These are phyloP conservation scores for Corymbia citriodora DNA, from an alignment of 441 rosid genomes.

Conservation along the genomic window DNA sequence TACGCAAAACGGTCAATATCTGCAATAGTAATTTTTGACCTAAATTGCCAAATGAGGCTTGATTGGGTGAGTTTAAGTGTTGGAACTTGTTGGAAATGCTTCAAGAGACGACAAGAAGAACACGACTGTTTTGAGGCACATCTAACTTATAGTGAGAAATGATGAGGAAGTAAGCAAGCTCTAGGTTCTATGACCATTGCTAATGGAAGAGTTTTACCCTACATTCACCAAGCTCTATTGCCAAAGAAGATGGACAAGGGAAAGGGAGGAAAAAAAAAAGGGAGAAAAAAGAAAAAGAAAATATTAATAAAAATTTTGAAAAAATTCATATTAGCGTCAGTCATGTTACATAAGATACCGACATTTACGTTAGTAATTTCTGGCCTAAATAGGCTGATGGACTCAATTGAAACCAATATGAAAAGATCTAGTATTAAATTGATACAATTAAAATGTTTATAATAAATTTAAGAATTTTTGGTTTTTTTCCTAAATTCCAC, in stretches of 20 bases:
- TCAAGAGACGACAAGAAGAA: neutral
- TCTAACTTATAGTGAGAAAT: neutral
- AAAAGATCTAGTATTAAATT: fast-evolving
- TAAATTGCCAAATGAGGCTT: neutral
- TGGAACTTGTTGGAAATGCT: neutral
- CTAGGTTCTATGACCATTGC: fast-evolving
- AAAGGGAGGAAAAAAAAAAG: neutral
- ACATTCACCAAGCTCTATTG: neutral
- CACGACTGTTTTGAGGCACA: neutral
- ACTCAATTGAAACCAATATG: fast-evolving
- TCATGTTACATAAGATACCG: fast-evolving
- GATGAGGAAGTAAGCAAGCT: neutral
- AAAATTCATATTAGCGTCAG: fast-evolving
- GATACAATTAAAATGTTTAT: neutral
- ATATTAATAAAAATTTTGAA: neutral
- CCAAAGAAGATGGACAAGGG: neutral
- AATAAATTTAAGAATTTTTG: neutral
- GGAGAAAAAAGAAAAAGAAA: neutral
- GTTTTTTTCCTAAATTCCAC: neutral
- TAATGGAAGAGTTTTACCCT: neutral
- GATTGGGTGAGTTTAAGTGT: neutral
- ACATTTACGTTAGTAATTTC: fast-evolving
- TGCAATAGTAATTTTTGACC: neutral
- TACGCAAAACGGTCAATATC: fast-evolving
- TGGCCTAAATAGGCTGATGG: fast-evolving